phyloP scores from a whole-genome alignment of 805 yeast species.

The Myxozyma mucilagina region DNA sequence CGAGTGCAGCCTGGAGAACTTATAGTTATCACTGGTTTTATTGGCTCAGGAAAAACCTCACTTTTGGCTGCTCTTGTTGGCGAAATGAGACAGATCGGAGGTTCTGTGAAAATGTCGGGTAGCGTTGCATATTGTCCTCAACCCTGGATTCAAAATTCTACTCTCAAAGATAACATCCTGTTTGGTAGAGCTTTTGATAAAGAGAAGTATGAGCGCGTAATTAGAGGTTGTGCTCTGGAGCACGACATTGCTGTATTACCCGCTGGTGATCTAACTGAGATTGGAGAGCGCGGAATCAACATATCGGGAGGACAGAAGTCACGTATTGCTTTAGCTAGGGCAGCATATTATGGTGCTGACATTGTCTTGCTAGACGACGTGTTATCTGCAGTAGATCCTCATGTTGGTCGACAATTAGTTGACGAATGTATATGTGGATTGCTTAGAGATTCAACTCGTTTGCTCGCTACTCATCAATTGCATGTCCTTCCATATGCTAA shows the following conservation, averaged over 20 bases:
- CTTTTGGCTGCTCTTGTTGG: constrained; percentile 71
- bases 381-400: constrained; percentile 83
- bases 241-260: constrained; percentile 66
- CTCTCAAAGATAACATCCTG: constrained; percentile 69
- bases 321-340: constrained; percentile 77
- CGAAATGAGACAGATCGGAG: constrained; percentile 58
- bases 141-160: constrained; percentile 84
- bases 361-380: constrained; percentile 77
- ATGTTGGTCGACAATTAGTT: constrained; percentile 78
- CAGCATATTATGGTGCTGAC: constrained; percentile 68
- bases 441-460: constrained; percentile 59
- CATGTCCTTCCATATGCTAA: constrained; percentile 70
- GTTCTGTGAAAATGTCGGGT: constrained; percentile 57
- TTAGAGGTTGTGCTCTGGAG: constrained; percentile 65
- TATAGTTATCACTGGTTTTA: constrained; percentile 74
- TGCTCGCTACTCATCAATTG: constrained; percentile 83
- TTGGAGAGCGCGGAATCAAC: constrained; percentile 88
- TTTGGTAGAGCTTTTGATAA: constrained; percentile 63
- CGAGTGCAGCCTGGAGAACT: constrained; percentile 64
- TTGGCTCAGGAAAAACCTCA: constrained; percentile 82
- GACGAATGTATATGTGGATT: constrained; percentile 64
- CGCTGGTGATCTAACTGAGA: constrained; percentile 77
- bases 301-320: constrained; percentile 92
- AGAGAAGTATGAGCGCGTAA: constrained; percentile 52
- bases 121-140: constrained; percentile 56